These are phyloP conservation scores for Euryodendron excelsum DNA, from an alignment of 148 eudicot genomes.

Conservation along the genomic window DNA sequence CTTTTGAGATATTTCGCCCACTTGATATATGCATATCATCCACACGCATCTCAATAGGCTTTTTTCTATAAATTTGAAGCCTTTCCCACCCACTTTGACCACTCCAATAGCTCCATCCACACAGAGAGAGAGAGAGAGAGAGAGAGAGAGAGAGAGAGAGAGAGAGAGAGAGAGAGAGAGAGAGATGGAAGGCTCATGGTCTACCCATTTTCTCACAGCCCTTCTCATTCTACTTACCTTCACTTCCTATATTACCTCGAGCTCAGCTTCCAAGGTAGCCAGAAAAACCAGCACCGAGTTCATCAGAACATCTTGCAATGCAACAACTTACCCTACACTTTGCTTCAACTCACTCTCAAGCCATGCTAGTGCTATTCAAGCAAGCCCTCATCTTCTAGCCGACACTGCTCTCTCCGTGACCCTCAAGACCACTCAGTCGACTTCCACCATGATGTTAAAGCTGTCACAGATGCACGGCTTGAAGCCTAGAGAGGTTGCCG, in stretches of 20 bases:
- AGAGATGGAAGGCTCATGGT: conserved; percentile 12
- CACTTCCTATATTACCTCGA: neutral
- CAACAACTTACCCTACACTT: conserved; percentile 22
- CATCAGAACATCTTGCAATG: conserved; percentile 25
- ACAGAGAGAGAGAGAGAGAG: neutral
- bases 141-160: neutral
- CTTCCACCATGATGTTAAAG: conserved; percentile 1
- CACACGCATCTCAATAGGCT: no score
- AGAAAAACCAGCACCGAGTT: conserved; percentile 16
- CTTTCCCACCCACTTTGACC: neutral
- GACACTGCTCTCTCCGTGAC: conserved; percentile 23
- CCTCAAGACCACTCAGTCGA: conserved; percentile 21
- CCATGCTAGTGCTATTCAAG: conserved; percentile 22
- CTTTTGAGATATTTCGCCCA: no score
- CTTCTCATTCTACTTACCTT: neutral
- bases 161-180: neutral
- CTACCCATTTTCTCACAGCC: conserved; percentile 2
- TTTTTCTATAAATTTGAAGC: conserved; percentile 1
- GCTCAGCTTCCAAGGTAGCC: neutral
- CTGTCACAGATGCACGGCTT: conserved; percentile 11
- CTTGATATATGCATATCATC: no score
- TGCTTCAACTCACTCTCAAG: conserved; percentile 24
- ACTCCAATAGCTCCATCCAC: neutral
- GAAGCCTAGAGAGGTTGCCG: conserved; percentile 15
- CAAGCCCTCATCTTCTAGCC: conserved; percentile 23